A percentile compares a stretch with the other conserved stretches of the same genome.
Conservation (phyloP, 345 rosid genomes). For the Citrus sp. region DNA sequence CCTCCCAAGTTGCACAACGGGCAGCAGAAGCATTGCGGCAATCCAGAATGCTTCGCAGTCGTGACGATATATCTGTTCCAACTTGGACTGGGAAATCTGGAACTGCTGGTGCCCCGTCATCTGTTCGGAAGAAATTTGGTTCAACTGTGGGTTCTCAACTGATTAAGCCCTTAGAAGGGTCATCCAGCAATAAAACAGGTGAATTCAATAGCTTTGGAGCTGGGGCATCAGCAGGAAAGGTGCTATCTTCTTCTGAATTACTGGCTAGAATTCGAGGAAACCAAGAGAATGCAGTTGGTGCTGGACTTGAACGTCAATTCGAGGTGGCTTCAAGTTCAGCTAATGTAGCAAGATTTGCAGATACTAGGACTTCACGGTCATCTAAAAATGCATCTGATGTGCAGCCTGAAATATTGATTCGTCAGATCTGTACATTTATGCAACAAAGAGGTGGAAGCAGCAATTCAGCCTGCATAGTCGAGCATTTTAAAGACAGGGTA, state of each 20-base stretch:
- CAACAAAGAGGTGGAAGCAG: conserved; percentile 73
- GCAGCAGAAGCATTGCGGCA: conserved; percentile 95
- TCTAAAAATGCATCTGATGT: conserved; percentile 22
- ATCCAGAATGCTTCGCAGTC: conserved; percentile 81
- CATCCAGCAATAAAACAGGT: conserved; percentile 33
- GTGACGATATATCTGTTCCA: conserved; percentile 75
- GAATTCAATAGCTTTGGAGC: conserved; percentile 50
- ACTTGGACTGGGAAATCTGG: conserved; percentile 98
- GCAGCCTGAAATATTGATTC: conserved; percentile 82
- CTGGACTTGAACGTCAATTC: conserved; percentile 48
- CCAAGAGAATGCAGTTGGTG: conserved; percentile 65
- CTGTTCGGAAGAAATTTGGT: conserved; percentile 69
- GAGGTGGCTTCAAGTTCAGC: conserved; percentile 37
- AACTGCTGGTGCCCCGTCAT: conserved; percentile 83
- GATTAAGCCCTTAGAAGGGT: conserved; percentile 35
- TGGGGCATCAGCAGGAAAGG: conserved; percentile 79
- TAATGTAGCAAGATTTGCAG: conserved; percentile 18
- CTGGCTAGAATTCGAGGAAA: conserved; percentile 75
- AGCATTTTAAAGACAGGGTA: conserved; percentile 67
- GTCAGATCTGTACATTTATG: conserved; percentile 76
- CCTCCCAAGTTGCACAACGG: conserved; percentile 82
- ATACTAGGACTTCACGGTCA: conserved; percentile 33
- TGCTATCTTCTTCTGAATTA: conserved; percentile 77
- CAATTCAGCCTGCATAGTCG: conserved; percentile 61
- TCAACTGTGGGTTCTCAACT: conserved; percentile 56